phyloP scores from a whole-genome alignment of 331 rosid genomes.

The Pyracantha coccinea region DNA sequence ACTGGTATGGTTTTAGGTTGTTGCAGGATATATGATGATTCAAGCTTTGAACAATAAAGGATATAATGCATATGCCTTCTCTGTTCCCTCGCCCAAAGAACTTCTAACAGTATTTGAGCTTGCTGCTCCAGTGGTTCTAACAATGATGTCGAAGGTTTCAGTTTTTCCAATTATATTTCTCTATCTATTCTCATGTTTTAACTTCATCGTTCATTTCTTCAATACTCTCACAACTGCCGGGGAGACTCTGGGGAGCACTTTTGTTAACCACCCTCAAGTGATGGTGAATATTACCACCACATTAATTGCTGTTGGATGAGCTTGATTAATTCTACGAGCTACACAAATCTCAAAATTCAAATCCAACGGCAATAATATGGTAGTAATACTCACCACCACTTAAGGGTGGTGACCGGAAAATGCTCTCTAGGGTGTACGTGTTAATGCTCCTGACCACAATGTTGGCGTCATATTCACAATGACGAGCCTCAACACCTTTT shows the following conservation, averaged over 20 bases:
- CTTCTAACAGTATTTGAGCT: conserved; percentile 42
- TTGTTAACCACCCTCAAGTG: no score
- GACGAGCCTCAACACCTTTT: background rate
- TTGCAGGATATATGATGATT: conserved; percentile 85
- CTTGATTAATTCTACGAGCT: no score
- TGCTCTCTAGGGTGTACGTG: background rate
- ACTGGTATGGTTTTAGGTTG: conserved; percentile 39
- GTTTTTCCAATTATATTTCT: background rate
- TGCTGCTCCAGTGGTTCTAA: conserved; percentile 78
- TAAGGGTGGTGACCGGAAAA: no score
- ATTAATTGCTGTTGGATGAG: no score
- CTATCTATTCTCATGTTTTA: conserved; percentile 6
- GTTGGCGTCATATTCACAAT: background rate
- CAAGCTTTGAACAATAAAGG: conserved; percentile 62
- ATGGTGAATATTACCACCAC: no score
- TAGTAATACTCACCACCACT: no score
- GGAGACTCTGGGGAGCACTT: no score
- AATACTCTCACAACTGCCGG: no score
- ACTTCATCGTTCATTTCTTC: background rate
- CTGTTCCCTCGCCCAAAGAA: conserved; percentile 63
- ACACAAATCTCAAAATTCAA: no score
- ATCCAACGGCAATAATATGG: no score
- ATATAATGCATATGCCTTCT: conserved; percentile 52
- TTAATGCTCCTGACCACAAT: background rate
- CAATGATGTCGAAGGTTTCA: conserved; percentile 78